phyloP scores from a whole-genome alignment of 257 asterid species.

The Nicotiana sylvestris region DNA sequence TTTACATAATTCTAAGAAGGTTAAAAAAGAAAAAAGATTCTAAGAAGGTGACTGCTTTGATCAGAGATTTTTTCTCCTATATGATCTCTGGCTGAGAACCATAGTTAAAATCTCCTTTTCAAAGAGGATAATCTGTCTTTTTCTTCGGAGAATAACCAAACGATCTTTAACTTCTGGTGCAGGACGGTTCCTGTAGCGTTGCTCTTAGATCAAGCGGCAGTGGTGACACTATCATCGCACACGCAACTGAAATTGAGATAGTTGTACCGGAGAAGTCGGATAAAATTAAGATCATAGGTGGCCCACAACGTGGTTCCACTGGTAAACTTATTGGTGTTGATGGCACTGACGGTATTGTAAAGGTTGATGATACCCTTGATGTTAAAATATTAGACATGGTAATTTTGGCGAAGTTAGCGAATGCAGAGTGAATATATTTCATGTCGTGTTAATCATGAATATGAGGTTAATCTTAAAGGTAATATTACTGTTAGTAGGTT shows the following conservation, averaged over 20 bases:
- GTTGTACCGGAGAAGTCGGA: slow-evolving; percentile 72
- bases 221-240: slow-evolving; percentile 53
- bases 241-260: slow-evolving; percentile 59
- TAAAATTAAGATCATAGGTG: slow-evolving; percentile 79
- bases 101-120: neutral
- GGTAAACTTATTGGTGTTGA: slow-evolving; percentile 90
- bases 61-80: neutral
- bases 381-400: slow-evolving; percentile 75
- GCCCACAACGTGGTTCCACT: slow-evolving; percentile 69
- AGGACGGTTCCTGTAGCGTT: slow-evolving; percentile 86
- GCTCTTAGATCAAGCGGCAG: slow-evolving; percentile 70
- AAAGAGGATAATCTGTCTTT: neutral
- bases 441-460: neutral
- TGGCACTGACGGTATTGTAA: slow-evolving; percentile 85
- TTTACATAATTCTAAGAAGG: neutral
- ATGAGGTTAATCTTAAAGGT: neutral
- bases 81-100: neutral
- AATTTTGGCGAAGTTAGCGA: slow-evolving; percentile 62
- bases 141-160: neutral
- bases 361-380: slow-evolving; percentile 69
- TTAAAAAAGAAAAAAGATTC: too few species aligned
- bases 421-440: slow-evolving; percentile 19
- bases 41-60: neutral
- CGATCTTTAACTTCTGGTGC: slow-evolving; percentile 13
- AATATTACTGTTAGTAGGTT: too few species aligned